These are phyloP conservation scores for Rhodomyrtus psidioides DNA, from an alignment of 441 rosid species.

Conservation along the genomic window DNA sequence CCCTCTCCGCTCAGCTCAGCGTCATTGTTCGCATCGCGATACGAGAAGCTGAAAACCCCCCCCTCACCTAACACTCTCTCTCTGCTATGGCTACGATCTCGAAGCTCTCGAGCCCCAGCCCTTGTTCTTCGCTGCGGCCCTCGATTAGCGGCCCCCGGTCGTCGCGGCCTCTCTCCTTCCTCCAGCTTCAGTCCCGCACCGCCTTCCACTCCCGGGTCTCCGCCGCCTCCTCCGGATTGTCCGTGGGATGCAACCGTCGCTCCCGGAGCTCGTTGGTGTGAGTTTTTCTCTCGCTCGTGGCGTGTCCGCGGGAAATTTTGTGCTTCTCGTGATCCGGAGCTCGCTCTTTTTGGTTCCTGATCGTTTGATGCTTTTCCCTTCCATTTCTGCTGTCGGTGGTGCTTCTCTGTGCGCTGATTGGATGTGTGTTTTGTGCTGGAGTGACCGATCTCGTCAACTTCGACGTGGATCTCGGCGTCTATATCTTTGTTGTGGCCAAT, in stretches of 20 bases:
- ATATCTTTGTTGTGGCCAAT: background rate
- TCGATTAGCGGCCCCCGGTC: constrained; percentile 27
- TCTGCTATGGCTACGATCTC: constrained; percentile 62
- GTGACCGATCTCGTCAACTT: background rate
- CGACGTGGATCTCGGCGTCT: background rate
- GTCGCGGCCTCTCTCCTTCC: constrained; percentile 17
- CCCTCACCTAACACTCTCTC: background rate
- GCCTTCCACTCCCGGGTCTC: constrained; percentile 19
- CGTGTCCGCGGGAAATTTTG: background rate
- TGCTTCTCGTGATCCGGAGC: background rate
- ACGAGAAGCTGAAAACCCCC: background rate
- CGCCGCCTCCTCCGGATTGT: constrained; percentile 31
- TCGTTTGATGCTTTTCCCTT: background rate
- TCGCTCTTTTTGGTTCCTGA: background rate
- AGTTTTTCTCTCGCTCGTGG: constrained; percentile 9
- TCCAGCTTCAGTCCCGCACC: constrained; percentile 16
- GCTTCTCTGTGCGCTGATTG: background rate
- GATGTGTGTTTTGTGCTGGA: background rate
- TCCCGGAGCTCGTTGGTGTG: constrained; percentile 39
- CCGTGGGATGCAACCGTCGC: constrained; percentile 20
- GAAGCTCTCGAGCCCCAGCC: constrained; percentile 44
- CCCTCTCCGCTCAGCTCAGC: background rate
- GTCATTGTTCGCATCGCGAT: background rate
- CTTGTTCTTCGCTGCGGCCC: constrained; percentile 21
- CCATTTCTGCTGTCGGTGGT: background rate